These are phyloP conservation scores for Cryptosporidium muris DNA, from an alignment of 169 alveolate species.

Conservation along the genomic window DNA sequence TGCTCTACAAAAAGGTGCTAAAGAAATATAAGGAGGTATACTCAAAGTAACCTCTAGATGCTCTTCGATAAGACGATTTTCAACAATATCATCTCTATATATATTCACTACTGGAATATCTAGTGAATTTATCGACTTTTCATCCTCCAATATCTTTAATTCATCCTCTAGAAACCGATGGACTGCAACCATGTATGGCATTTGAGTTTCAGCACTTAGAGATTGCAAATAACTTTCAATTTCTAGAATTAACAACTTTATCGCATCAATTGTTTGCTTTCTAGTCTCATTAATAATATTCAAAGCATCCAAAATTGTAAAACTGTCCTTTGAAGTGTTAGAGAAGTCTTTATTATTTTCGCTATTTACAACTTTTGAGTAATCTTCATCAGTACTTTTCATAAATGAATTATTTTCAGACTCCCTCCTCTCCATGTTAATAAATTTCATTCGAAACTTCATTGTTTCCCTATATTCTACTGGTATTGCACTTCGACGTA, in stretches of 20 bases:
- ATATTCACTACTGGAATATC: neutral
- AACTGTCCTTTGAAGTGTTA: neutral
- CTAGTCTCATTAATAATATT: neutral
- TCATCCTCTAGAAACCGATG: conserved; percentile 19
- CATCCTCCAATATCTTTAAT: neutral
- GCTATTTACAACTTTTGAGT: no score
- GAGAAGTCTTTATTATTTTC: no score
- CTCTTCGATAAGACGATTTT: conserved; percentile 29
- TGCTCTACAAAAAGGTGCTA: conserved; percentile 44
- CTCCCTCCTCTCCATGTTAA: neutral
- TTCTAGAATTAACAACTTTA: neutral
- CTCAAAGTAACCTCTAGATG: conserved; percentile 37
- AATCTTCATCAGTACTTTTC: no score
- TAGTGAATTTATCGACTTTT: neutral
- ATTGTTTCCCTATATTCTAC: neutral
- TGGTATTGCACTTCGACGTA: no score
- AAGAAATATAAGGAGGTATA: conserved; percentile 16
- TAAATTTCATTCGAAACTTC: conserved; percentile 8
- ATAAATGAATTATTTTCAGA: no score
- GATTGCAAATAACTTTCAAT: no score
- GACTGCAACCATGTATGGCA: conserved; percentile 26
- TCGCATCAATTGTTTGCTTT: neutral
- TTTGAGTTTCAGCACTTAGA: neutral
- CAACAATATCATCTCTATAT: conserved; percentile 24
- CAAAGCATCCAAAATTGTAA: conserved; percentile 1